Base-by-base conservation (phyloP, 768 basidiomycete species). In the Leucocoprinus sp. region DNA sequence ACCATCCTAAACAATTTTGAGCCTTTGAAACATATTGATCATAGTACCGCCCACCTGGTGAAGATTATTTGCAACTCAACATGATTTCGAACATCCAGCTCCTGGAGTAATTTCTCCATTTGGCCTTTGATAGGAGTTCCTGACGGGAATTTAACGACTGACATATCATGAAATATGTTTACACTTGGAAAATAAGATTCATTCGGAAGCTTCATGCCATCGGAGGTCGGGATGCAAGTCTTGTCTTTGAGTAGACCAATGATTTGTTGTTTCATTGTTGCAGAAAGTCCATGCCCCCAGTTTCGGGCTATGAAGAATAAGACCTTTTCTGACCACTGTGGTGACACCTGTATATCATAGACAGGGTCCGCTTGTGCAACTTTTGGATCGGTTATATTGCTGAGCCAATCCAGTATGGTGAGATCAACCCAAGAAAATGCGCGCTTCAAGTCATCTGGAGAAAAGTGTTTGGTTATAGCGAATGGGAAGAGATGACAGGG, bases 1-100 rank as follows among this genome's bases (percentile, higher is more conserved):
- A 90, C 78, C 85, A 90, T 87, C 60, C 88, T 90, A 35, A n/a
- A 39, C 39, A 22, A 12, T 31, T 38, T 15, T 35, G 33, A 36
- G 33, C 23, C n/a, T 33, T 27, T 27, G 15, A 18, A n/a, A n/a
- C 14, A 9, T 8, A 21, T 22, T 5, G 6, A 27, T 8, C 33
- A 18, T 14, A 1, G 11, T 21, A 28, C 17, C 19, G 53, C 69
- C 39, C 43, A 87, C 82, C 93, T 74, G 43, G 84, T 78, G 58
- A 99, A 99, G n/a, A 99, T 75, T 2, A 96, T 68, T 60, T 97
- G 93, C 1, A 97, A 70, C 49, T 97, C 88, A 5, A 97, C 91
- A 52, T 93, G 92, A 58, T 81, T 89, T 14, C 91, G 76, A 8
- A 97, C 89, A 8, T 92, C 95, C 0, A 97, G 64, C 1, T 72